Base-by-base conservation (phyloP, 495 filamentous ascomycete genomes). In the Neurospora sp. region DNA sequence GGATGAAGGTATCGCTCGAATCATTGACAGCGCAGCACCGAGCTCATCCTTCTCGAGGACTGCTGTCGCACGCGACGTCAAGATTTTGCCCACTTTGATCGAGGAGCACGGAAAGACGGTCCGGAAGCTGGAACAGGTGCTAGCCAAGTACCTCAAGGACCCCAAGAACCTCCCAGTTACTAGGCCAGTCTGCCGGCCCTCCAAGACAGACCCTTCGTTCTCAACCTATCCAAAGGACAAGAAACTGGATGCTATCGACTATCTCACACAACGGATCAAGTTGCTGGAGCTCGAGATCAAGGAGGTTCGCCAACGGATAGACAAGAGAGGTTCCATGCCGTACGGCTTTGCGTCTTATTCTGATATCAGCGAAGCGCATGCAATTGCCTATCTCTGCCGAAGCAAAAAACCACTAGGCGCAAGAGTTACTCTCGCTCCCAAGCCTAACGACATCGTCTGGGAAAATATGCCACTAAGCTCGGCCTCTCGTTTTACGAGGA, bases 301-400 rank as follows among this genome's bases (percentile, higher is more conserved):
- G 77, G 90, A 94, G 71, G 90, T 93, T 1, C 89, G 96, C 27
- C 87, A 89, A 16, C 89, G 88, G 3, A 89, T 98, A 42, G 95
- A 98, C 79, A 92, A 90, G 78, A 89, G 94, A 40, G 91, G 94
- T 77, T 89, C 94, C 39, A 91, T 96, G 87, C 87, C 92, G 1
- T 99, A 93, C 80, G 96, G 96, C 1, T 99, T 99, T 81, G 94
- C 96, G 9, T 97, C 93, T 73, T 98, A 94, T 83, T 90, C 94
- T 39, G 90, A 88, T 69, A 97, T 98, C 70, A 87, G 90, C 42
- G 91, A 95, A 65, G 94, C 96, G 3, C 96, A 99, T 78, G 88
- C 89, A 8, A 92, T 97, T 74, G 96, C 95, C 14, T 95, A 91
- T 82, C 87, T 89, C 12, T 86, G 91, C 37, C 90, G 90, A 71